A percentile compares a stretch with the other conserved stretches of the same genome.
phyloP scores from a whole-genome alignment of 2,329 filamentous ascomycete genomes.

The Emmonsiellopsis sp. region DNA sequence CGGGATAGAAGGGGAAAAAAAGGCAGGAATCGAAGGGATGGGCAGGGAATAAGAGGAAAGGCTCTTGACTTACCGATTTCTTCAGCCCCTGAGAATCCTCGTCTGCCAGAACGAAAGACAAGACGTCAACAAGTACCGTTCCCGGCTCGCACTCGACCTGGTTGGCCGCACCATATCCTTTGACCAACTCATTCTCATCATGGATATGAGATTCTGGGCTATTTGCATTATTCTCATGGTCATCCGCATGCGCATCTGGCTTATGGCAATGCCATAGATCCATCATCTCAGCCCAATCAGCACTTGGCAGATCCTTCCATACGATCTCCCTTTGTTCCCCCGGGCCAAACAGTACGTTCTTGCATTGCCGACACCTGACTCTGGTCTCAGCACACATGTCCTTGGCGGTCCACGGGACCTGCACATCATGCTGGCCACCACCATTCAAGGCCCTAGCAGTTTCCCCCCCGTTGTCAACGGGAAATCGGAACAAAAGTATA shows the following conservation, averaged over 20 bases:
- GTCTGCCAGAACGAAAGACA: constrained; percentile 61
- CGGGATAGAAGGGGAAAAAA: background rate
- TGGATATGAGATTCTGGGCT: constrained; percentile 22
- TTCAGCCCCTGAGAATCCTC: constrained; percentile 50
- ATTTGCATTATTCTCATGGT: constrained; percentile 23
- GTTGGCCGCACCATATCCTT: constrained; percentile 78
- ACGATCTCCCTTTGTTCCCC: constrained; percentile 27
- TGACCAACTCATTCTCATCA: constrained; percentile 43
- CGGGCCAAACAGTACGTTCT: constrained; percentile 19
- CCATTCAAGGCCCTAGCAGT: constrained; percentile 9
- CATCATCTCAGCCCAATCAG: constrained; percentile 99
- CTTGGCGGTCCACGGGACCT: constrained; percentile 30
- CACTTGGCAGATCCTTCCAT: constrained; percentile 92
- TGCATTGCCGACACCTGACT: constrained; percentile 31
- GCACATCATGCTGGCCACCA: constrained; percentile 13
- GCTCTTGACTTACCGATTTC: constrained; percentile 22
- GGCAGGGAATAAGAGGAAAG: background rate
- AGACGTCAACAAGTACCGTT: constrained; percentile 71
- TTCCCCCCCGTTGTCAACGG: constrained; percentile 33
- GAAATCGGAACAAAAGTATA: constrained; percentile 42
- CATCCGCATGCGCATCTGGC: constrained; percentile 47
- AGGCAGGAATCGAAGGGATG: background rate
- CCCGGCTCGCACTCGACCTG: constrained; percentile 56
- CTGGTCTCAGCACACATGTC: constrained; percentile 24
- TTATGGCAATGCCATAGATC: constrained; percentile 99